Evolutionary conservation across 2,329 filamentous ascomycete species (phyloP).

Genomic region (Phoma sp.): DNA sequence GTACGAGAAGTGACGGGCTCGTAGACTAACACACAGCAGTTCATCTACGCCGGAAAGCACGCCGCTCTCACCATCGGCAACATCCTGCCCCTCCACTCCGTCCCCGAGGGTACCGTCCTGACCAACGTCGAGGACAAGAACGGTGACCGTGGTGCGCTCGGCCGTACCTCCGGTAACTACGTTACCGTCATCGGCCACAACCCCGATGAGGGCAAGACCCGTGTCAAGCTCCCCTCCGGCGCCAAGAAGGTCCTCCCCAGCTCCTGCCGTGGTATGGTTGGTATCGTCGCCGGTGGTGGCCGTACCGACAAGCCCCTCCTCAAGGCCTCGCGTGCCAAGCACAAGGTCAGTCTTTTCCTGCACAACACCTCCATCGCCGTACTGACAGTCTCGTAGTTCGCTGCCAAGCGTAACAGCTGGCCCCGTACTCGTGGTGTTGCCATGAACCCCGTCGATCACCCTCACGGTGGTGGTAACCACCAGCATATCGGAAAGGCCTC

Average conservation of each 20-base stretch:
- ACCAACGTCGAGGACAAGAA: conserved; percentile 99
- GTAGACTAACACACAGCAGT: conserved; percentile 51
- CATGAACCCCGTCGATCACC: conserved; percentile 99
- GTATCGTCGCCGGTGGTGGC: conserved; percentile 98
- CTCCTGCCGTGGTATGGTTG: conserved; percentile 95
- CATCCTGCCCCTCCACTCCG: conserved; percentile 89
- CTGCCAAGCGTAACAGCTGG: conserved; percentile 99
- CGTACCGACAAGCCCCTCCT: conserved; percentile 99
- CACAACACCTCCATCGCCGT: background rate
- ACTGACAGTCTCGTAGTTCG: conserved; percentile 64
- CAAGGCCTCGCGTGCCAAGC: conserved; percentile 99
- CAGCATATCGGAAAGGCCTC: conserved; percentile 99
- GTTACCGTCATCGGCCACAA: conserved; percentile 68
- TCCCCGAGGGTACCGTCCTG: conserved; percentile 98
- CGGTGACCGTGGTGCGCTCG: conserved; percentile 94
- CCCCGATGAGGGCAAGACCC: conserved; percentile 88
- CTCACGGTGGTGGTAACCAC: conserved; percentile 86
- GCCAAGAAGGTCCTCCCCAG: conserved; percentile 99
- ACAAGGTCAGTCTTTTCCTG: conserved; percentile 63
- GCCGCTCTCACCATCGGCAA: conserved; percentile 96
- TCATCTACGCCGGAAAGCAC: conserved; percentile 99
- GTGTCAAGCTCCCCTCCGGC: conserved; percentile 98
- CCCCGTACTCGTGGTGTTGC: conserved; percentile 99
- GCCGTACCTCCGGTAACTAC: conserved; percentile 99
- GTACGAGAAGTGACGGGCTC: conserved; percentile 11